These are phyloP conservation scores for Phalaenopsis hybrid DNA, from an alignment of 116 monocot species.

Conservation along the genomic window DNA sequence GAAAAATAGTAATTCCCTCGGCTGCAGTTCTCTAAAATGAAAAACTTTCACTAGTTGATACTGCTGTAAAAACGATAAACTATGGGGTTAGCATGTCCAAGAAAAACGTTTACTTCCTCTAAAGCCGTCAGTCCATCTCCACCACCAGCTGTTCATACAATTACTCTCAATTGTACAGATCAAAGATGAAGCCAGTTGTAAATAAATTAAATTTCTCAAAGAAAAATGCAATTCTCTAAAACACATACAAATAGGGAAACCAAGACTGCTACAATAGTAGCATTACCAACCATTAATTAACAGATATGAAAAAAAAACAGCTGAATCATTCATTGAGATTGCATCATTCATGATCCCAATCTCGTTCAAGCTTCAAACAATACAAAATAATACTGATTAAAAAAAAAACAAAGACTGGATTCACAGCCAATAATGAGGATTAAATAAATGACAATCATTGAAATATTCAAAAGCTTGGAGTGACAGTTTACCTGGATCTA, in stretches of 20 bases:
- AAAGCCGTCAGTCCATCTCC: neutral
- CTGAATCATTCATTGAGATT: neutral
- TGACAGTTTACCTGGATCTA: slow-evolving; percentile 70
- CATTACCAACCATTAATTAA: neutral
- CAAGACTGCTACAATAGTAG: neutral
- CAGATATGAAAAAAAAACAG: neutral
- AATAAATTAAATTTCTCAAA: neutral
- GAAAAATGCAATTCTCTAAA: neutral
- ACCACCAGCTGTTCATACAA: neutral
- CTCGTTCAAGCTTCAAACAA: neutral
- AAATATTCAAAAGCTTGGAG: neutral
- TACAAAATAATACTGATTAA: neutral
- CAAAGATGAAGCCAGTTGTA: neutral
- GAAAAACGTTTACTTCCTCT: neutral
- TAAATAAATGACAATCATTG: neutral
- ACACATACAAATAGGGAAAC: neutral
- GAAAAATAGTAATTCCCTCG: too few species aligned
- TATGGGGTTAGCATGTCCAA: neutral
- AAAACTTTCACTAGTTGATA: neutral
- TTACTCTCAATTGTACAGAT: neutral
- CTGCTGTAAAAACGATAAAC: neutral
- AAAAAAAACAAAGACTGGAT: neutral
- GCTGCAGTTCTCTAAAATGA: neutral
- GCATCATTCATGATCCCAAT: neutral
- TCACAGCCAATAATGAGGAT: neutral